Base-by-base conservation (phyloP, 441 rosid species). In the Theobroma grandiflorum region DNA sequence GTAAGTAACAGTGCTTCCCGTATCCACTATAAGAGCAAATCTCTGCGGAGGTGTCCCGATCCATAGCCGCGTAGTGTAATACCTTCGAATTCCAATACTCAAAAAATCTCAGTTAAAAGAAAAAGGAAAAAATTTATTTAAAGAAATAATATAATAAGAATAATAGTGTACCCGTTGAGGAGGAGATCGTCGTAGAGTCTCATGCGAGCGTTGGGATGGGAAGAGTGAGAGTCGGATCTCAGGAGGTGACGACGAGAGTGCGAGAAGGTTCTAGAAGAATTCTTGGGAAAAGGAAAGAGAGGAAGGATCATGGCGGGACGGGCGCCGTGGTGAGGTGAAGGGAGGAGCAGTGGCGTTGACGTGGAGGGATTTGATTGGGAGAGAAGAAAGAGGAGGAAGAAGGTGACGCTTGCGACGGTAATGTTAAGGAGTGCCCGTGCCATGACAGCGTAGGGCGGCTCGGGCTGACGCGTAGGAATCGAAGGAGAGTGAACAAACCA, bases 41-140 rank as follows among this genome's bases (percentile, higher is more conserved):
- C 62, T 88, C 85, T 96, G 99, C 8, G 99, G 97, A 2, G 98
- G 99, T 26, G 98, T 92, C 66, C 98, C 98, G 87, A 96, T 95
- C 96, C 91, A 92, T 8, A 96, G 90, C 85, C 96, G 80, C 62
- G 98, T 91, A 12, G 99, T 91, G 40, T 96, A 96, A 83, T 96
- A 96, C 79, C 98, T 93, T 77, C 20, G 43, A 67, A 16, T 15
- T 45, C 20, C 4, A 75, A 42, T 52, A 72, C 57, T 35, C 68
- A 16, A 77, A 66, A 26, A 26, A 72, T 52, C 57, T 37, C 15
- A 38, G 43, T 26, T 40, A 42, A 65, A 52, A 73, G 18, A 57
- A 64, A 65, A 79, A 52, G 26, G 7, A 6, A 22, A 35, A 12
- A 4, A 42, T 4, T 53, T 26, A 45, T 15, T 57, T 16, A 49